Percentiles rank a stretch among this genome's conserved stretches.
phyloP scores from a whole-genome alignment of 495 filamentous ascomycete genomes.

The Talaromyces liani region DNA sequence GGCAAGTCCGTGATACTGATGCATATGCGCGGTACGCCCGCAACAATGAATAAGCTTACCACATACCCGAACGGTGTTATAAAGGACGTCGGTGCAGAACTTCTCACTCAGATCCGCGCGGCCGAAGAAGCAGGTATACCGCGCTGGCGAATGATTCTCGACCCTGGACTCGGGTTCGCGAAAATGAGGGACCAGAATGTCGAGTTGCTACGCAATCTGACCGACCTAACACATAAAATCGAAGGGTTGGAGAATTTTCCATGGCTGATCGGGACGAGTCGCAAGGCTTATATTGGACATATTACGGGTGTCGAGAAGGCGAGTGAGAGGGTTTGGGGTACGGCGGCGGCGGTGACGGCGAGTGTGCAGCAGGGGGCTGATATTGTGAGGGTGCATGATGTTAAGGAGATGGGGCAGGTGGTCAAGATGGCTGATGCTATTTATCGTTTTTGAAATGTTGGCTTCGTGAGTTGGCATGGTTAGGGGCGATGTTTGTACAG shows the following conservation, averaged over 20 bases:
- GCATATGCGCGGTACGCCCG: conserved; percentile 90
- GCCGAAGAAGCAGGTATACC: conserved; percentile 79
- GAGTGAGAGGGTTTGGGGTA: conserved; percentile 69
- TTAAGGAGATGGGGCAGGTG: conserved; percentile 81
- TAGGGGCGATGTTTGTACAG: neutral
- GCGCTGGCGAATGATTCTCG: conserved; percentile 90
- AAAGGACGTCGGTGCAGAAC: conserved; percentile 58
- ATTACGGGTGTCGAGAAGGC: conserved; percentile 70
- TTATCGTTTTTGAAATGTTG: conserved; percentile 43
- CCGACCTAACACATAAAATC: conserved; percentile 47
- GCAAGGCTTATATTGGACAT: conserved; percentile 82
- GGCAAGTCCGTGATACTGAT: conserved; percentile 83
- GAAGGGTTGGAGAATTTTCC: conserved; percentile 66
- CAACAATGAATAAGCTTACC: conserved; percentile 67
- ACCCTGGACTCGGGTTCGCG: conserved; percentile 90
- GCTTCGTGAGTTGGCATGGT: neutral
- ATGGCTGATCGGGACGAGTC: conserved; percentile 84
- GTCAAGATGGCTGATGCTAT: conserved; percentile 87
- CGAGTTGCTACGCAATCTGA: conserved; percentile 61
- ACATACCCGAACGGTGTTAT: conserved; percentile 71
- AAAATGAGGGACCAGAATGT: conserved; percentile 78
- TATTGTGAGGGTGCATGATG: conserved; percentile 93
- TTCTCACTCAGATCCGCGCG: conserved; percentile 59
- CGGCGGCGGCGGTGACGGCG: conserved; percentile 79
- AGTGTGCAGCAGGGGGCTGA: conserved; percentile 90